Conservation (phyloP, 352 stramenopile species). For the Pythium phragmitis region DNA sequence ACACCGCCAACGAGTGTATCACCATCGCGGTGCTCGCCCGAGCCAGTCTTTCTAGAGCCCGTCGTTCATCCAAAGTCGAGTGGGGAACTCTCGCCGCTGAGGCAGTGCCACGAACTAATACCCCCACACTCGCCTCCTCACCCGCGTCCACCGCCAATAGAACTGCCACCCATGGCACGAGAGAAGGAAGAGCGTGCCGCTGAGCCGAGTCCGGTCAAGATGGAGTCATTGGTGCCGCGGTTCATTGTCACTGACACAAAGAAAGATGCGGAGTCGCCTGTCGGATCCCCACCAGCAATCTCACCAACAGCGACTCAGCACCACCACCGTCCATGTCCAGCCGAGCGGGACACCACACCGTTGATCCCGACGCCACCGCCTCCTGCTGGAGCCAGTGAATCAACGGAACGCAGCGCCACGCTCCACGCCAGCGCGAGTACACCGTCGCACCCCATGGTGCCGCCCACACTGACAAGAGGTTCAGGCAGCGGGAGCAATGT, state of each 20-base stretch:
- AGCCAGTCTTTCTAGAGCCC: slow-evolving; percentile 4
- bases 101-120: slow-evolving; percentile 1
- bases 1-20: slow-evolving; percentile 1
- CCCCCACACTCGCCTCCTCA: slow-evolving; percentile 11
- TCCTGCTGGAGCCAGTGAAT: neutral
- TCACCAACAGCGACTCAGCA: neutral
- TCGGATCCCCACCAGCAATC: neutral
- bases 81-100: slow-evolving; percentile 13
- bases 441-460: slow-evolving; percentile 3
- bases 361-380: slow-evolving; percentile 9
- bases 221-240: slow-evolving; percentile 7
- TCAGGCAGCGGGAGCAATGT: slow-evolving; percentile 15
- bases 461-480: neutral
- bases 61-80: slow-evolving; percentile 9
- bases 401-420: neutral
- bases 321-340: neutral
- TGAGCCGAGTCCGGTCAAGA: slow-evolving; percentile 21
- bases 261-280: slow-evolving; percentile 8
- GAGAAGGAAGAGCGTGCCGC: slow-evolving; percentile 18
- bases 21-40: neutral
- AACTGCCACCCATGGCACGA: slow-evolving; percentile 13
- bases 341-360: neutral
- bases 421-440: slow-evolving; percentile 7
- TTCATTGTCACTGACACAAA: slow-evolving; percentile 1
- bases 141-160: slow-evolving; percentile 9